phyloP scores from a whole-genome alignment of 495 filamentous ascomycete species.

The Penicillium cosmopolitanum region DNA sequence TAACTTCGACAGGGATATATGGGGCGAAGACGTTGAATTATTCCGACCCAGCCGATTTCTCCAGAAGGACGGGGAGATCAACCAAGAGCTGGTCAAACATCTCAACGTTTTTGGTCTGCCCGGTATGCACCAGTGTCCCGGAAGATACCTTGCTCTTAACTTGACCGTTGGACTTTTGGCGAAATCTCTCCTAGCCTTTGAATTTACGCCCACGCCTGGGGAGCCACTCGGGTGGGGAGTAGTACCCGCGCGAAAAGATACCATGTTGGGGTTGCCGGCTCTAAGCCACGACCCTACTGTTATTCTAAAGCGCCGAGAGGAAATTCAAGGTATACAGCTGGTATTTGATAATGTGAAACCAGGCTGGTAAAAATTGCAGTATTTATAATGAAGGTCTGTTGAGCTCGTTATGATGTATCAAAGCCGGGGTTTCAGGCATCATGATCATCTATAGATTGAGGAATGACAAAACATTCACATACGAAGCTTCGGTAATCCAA shows the following conservation, averaged over 20 bases:
- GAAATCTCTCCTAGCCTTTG: background rate
- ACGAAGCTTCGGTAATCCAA: too few relatives aligned
- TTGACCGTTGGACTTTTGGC: background rate
- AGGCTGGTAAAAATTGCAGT: background rate
- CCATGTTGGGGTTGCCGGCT: constrained; percentile 3
- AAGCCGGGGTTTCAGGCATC: background rate
- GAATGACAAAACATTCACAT: too few relatives aligned
- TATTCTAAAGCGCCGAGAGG: background rate
- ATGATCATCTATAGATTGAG: background rate
- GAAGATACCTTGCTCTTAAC: background rate
- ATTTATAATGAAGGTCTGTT: background rate
- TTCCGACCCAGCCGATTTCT: constrained; percentile 5
- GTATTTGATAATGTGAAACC: constrained; percentile 10
- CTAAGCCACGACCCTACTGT: constrained; percentile 4
- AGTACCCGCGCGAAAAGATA: background rate
- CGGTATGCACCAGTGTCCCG: constrained; percentile 2
- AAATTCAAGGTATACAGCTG: background rate
- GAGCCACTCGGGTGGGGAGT: background rate
- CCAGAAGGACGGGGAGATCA: background rate
- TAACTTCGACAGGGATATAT: background rate
- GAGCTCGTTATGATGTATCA: background rate
- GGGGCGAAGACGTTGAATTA: background rate
- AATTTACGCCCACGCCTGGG: background rate
- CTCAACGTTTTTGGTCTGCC: background rate
- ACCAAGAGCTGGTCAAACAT: constrained; percentile 1